These are phyloP conservation scores for Parathielavia hyrcaniae DNA, from an alignment of 495 filamentous ascomycete species.

Conservation along the genomic window DNA sequence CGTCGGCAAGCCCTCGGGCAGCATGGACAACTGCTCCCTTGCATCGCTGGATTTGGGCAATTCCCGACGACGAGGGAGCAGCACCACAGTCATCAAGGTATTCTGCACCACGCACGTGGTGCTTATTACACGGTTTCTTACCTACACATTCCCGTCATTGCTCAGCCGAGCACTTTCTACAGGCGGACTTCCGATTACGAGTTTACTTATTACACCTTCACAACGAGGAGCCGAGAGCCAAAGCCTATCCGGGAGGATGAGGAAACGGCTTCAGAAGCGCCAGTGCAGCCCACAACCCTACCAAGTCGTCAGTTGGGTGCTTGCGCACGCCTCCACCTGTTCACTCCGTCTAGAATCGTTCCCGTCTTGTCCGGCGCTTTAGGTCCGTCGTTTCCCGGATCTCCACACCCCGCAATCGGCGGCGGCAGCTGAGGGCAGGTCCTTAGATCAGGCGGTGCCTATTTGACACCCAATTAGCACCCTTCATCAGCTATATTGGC, in stretches of 20 bases:
- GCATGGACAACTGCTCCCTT: neutral
- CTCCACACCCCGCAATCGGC: slow-evolving; percentile 16
- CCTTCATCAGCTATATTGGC: neutral
- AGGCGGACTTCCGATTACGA: too few relatives aligned
- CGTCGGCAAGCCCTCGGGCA: neutral
- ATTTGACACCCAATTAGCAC: neutral
- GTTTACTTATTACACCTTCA: too few relatives aligned
- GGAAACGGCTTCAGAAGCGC: neutral
- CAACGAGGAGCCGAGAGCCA: too few relatives aligned
- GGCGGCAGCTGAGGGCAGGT: too few relatives aligned
- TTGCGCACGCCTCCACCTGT: neutral
- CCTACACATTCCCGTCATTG: too few relatives aligned
- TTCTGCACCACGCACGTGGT: too few relatives aligned
- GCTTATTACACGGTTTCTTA: too few relatives aligned
- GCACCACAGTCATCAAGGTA: too few relatives aligned
- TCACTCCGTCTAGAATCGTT: slow-evolving; percentile 7
- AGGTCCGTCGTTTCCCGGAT: neutral
- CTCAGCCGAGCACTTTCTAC: neutral
- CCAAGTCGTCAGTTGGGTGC: neutral
- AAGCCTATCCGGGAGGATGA: neutral
- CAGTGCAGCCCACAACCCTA: neutral
- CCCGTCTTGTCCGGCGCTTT: slow-evolving; percentile 14
- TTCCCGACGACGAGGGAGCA: neutral
- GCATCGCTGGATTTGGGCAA: neutral
- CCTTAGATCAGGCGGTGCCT: neutral